phyloP scores from a whole-genome alignment of 345 rosid genomes.

The Reutealis trisperma region DNA sequence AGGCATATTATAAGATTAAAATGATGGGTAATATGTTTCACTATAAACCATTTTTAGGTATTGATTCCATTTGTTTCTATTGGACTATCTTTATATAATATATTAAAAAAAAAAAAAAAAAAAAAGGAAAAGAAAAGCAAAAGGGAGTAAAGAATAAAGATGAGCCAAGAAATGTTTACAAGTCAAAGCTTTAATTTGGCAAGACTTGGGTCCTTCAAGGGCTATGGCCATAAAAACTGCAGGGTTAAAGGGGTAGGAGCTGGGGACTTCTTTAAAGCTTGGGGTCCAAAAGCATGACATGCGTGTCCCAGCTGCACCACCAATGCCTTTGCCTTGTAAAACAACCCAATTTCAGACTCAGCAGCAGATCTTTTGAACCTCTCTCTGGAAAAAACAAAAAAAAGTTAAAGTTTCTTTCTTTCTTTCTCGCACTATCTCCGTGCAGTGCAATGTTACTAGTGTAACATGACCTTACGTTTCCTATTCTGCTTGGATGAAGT shows the following conservation, averaged over 20 bases:
- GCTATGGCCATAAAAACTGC: background rate
- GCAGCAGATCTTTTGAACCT: conserved; percentile 21
- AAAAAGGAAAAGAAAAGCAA: background rate
- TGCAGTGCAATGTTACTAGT: background rate
- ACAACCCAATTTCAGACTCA: conserved; percentile 21
- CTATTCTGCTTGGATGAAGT: background rate
- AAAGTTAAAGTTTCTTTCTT: background rate
- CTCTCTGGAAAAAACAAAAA: conserved; percentile 16
- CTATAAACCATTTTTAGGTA: background rate
- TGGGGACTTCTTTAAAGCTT: background rate
- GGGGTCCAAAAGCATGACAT: conserved; percentile 26
- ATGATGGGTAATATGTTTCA: background rate
- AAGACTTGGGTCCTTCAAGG: conserved; percentile 15
- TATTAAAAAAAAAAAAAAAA: no score
- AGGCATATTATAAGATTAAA: no score
- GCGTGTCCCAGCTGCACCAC: conserved; percentile 28
- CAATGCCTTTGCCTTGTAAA: conserved; percentile 17
- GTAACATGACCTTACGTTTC: conserved; percentile 27
- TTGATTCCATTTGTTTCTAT: background rate
- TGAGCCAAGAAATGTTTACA: conserved; percentile 18
- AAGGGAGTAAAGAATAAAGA: background rate
- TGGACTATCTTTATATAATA: background rate
- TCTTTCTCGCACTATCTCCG: background rate
- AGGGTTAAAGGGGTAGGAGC: background rate
- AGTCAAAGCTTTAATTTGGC: conserved; percentile 52